Conservation (phyloP, 2,329 filamentous ascomycete species). For the Microcyclospora tardicrescens region DNA sequence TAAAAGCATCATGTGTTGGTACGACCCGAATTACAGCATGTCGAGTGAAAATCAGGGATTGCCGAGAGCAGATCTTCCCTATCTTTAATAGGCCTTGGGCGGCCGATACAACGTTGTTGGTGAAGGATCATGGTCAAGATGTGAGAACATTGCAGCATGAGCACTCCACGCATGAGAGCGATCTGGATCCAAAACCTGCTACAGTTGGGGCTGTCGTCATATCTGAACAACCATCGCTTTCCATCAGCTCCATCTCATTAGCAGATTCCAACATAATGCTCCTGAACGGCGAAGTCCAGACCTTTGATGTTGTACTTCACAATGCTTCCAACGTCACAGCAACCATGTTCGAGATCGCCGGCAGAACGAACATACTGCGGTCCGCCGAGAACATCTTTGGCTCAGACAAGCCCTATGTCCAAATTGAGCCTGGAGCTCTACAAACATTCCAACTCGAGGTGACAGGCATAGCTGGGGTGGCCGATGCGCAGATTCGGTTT, state of each 20-base stretch:
- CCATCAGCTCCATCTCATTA: conserved; percentile 63
- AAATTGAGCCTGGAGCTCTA: conserved; percentile 40
- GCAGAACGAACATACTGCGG: not conserved
- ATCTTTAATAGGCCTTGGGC: conserved; percentile 71
- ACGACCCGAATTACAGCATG: conserved; percentile 65
- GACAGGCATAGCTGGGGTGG: conserved; percentile 72
- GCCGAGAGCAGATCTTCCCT: conserved; percentile 68
- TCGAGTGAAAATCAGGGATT: conserved; percentile 65
- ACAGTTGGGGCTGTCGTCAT: conserved; percentile 49
- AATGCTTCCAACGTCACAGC: conserved; percentile 49
- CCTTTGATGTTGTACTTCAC: conserved; percentile 65
- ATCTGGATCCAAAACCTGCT: conserved; percentile 3
- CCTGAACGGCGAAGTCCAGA: conserved; percentile 71
- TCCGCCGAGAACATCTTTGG: not conserved
- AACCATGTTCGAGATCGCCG: conserved; percentile 1
- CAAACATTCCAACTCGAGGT: conserved; percentile 72
- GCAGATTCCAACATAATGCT: conserved; percentile 83
- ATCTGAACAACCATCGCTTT: conserved; percentile 60
- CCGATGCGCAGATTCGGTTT: conserved; percentile 64
- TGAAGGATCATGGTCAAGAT: conserved; percentile 42
- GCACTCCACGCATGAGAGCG: conserved; percentile 6
- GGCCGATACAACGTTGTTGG: conserved; percentile 53
- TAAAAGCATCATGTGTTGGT: conserved; percentile 54
- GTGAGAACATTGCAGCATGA: not conserved
- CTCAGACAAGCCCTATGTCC: not conserved